Percentiles rank a stretch among this genome's conserved stretches.
phyloP scores from a whole-genome alignment of 169 alveolate species.

The Plasmodium relictum region DNA sequence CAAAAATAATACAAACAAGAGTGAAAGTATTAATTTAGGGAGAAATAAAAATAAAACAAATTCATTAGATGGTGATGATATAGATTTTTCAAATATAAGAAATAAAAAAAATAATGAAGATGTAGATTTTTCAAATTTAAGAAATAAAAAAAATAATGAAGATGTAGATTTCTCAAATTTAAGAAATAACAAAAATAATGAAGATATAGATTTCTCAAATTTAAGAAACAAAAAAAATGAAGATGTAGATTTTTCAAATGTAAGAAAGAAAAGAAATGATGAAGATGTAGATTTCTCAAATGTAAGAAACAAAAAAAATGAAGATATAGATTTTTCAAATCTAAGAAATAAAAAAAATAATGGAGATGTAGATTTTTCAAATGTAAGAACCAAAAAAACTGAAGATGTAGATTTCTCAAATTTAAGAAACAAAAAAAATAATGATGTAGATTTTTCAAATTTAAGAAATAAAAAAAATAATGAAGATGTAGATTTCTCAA shows the following conservation, averaged over 20 bases:
- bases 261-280: slow-evolving; percentile 29
- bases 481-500: slow-evolving; percentile 31
- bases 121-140: slow-evolving; percentile 6
- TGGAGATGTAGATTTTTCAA: background rate
- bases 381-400: slow-evolving; percentile 1
- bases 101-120: background rate
- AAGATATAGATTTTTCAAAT: slow-evolving; percentile 14
- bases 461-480: slow-evolving; percentile 16
- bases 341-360: slow-evolving; percentile 27
- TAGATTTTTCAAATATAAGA: slow-evolving; percentile 16
- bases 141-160: slow-evolving; percentile 4
- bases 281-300: slow-evolving; percentile 14
- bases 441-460: slow-evolving; percentile 15
- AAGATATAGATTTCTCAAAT: slow-evolving; percentile 8
- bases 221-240: slow-evolving; percentile 23
- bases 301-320: slow-evolving; percentile 22
- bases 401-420: slow-evolving; percentile 5
- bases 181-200: background rate
- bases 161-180: slow-evolving; percentile 10
- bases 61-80: slow-evolving; percentile 16
- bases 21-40: background rate
- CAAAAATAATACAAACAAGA: slow-evolving; percentile 26
- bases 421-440: slow-evolving; percentile 18
- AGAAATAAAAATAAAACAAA: slow-evolving; percentile 15
- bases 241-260: slow-evolving; percentile 8